Conservation (phyloP, 768 basidiomycete genomes). For the Cubamyces lactineus region DNA sequence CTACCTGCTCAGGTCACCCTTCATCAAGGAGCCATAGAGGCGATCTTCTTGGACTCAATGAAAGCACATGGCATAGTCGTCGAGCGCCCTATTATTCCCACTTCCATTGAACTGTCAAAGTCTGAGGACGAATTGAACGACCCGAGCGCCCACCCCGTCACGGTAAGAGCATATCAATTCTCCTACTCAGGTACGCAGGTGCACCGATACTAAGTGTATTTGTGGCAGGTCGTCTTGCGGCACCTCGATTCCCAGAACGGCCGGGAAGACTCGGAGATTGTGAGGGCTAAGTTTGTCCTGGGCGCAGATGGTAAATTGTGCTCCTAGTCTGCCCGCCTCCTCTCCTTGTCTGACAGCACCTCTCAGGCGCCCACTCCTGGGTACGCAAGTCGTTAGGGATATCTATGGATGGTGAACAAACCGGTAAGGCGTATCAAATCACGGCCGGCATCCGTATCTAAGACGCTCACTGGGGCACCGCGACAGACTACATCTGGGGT, state of each 20-base stretch:
- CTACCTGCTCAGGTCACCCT: slow-evolving; percentile 48
- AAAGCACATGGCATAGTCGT: slow-evolving; percentile 49
- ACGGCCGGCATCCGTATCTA: background rate
- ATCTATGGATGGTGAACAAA: slow-evolving; percentile 70
- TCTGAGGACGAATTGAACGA: slow-evolving; percentile 48
- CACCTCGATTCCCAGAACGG: slow-evolving; percentile 41
- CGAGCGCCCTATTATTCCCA: slow-evolving; percentile 53
- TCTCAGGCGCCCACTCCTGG: slow-evolving; percentile 81
- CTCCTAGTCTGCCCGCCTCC: background rate
- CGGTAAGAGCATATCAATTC: slow-evolving; percentile 26
- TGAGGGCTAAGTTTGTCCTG: slow-evolving; percentile 74
- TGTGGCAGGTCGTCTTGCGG: slow-evolving; percentile 50
- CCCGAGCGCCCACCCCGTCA: slow-evolving; percentile 40
- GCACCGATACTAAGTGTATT: slow-evolving; percentile 21
- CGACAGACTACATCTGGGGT: slow-evolving; percentile 76
- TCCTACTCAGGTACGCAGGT: background rate
- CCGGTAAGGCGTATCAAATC: slow-evolving; percentile 17
- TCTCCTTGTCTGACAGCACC: background rate
- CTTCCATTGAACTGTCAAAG: slow-evolving; percentile 50
- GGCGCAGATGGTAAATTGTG: slow-evolving; percentile 65
- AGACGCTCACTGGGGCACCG: background rate
- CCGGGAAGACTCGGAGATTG: slow-evolving; percentile 52
- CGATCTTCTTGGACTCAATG: slow-evolving; percentile 63
- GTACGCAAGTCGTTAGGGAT: slow-evolving; percentile 70
- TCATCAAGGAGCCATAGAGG: slow-evolving; percentile 68